A percentile compares a stretch with the other conserved stretches of the same genome.
Evolutionary conservation across 1,284 basidiomycete species (phyloP).

Genomic region (Ceratobasidium sp.): DNA sequence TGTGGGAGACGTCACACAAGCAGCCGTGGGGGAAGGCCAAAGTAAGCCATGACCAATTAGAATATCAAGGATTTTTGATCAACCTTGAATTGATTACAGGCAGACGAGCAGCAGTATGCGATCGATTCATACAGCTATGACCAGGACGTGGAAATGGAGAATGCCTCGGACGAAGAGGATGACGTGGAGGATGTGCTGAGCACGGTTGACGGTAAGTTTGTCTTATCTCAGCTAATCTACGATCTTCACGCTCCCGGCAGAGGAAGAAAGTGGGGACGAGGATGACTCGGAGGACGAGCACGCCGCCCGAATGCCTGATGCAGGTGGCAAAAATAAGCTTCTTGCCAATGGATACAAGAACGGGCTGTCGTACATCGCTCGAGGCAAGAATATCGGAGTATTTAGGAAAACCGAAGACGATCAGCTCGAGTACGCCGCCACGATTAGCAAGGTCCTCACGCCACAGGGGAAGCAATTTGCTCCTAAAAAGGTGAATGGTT

Average conservation of each 20-base stretch:
- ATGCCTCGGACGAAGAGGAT: conserved; percentile 73
- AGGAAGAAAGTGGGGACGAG: conserved; percentile 57
- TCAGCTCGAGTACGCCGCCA: conserved; percentile 85
- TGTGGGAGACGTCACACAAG: conserved; percentile 87
- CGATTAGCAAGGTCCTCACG: conserved; percentile 85
- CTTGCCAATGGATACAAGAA: conserved; percentile 96
- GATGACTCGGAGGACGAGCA: conserved; percentile 65
- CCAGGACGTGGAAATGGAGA: conserved; percentile 87
- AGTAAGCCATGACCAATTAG: conserved; percentile 53
- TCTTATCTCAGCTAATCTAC: conserved; percentile 7
- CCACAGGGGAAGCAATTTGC: conserved; percentile 85
- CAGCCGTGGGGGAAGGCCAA: conserved; percentile 84
- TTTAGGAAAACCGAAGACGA: conserved; percentile 85
- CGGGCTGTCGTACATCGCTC: conserved; percentile 93
- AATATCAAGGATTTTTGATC: not conserved
- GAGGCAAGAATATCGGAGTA: conserved; percentile 97
- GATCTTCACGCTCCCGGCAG: conserved; percentile 41
- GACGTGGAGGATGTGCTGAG: conserved; percentile 71
- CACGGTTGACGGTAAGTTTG: conserved; percentile 65
- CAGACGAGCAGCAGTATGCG: conserved; percentile 82
- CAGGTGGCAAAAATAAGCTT: conserved; percentile 81
- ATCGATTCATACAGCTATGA: conserved; percentile 64
- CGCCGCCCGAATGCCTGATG: conserved; percentile 48
- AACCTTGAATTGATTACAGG: conserved; percentile 47
- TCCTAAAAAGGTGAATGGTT: conserved; percentile 75